Conservation (phyloP, 2,329 filamentous ascomycete species). For the Beauveria medogensis region DNA sequence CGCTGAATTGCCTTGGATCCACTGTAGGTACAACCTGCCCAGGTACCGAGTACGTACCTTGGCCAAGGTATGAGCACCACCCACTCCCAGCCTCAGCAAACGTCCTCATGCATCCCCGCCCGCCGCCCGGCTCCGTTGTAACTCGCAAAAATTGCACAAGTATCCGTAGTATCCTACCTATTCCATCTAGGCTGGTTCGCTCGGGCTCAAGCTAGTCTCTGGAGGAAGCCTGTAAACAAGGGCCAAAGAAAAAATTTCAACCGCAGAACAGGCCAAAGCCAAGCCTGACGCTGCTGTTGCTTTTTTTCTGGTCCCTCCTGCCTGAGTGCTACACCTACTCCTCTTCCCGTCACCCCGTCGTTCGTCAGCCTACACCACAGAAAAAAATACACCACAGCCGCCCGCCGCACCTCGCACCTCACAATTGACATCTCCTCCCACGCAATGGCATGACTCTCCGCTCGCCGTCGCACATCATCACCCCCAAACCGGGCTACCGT, state of each 20-base stretch:
- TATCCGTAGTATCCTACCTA: no score
- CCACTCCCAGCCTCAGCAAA: slow-evolving; percentile 1
- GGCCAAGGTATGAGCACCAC: not conserved
- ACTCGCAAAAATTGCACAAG: not conserved
- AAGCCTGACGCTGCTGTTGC: not conserved
- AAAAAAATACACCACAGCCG: slow-evolving; percentile 5
- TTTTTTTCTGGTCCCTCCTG: not conserved
- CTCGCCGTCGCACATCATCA: not conserved
- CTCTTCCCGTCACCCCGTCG: not conserved
- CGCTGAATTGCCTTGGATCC: no score
- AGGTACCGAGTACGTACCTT: slow-evolving; percentile 1
- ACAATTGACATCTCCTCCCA: slow-evolving; percentile 1
- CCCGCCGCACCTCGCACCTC: slow-evolving; percentile 1
- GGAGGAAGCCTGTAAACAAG: not conserved
- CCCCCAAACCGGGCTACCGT: not conserved
- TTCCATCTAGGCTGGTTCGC: not conserved
- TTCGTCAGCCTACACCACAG: slow-evolving; percentile 1
- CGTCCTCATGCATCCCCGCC: not conserved
- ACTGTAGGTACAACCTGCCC: no score
- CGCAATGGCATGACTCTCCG: slow-evolving; percentile 8
- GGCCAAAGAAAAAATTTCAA: not conserved
- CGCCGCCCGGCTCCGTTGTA: not conserved
- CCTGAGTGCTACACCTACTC: not conserved
- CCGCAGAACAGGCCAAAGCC: not conserved
- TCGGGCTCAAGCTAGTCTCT: not conserved